Evolutionary conservation across 192 early-diverging fungal species (phyloP), one percentile per base, ranked within the genome.

Genomic region (Diversispora eburnea): DNA sequence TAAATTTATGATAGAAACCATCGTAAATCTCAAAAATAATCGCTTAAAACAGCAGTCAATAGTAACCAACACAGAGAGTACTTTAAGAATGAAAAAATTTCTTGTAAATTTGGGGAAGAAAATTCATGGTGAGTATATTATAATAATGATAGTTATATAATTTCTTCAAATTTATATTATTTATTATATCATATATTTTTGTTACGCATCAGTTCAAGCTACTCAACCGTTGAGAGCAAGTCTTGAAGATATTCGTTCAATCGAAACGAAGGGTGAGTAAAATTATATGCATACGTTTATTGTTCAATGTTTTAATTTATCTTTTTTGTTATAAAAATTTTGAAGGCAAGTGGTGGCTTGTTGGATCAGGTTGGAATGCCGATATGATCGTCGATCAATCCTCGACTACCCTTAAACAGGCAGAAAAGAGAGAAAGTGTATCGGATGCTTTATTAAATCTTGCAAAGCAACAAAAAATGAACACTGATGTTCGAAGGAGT

Each of bases 1-100:
- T 62, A 92, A 91, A 77, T 99, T 97, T 77, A 93, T 99, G 94
- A 78, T 98, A 46, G 97, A 99, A 78, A 95, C 90, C n/a, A 83
- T 99, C 51, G 88, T 88, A 49, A 91, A 94, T 67, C 78, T 99
- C 25, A 97, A 96, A 76, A 95, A 97, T 77, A 98, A 98, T 84
- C 91, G 92, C 72, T 84, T 92, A 78, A 89, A 89, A 73, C 85
- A 84, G 41, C 78, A 83, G 4, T 80, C 76, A 12, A 22, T 77
- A 62, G 82, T 76, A 25, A 76, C 78, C 15, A 90, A 88, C 67
- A 77, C 83, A 12, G 90, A 89, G 8, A 88, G 89, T 75, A 82
- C 88, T 13, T 81, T 83, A 45, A 83, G 84, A 70, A 86, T 97
- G 80, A 95, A 94, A 75, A 92, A 90, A 81, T 91, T 92, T 70